Percentiles rank a stretch among this genome's conserved stretches.
Conservation (phyloP, 768 basidiomycete genomes). For the Tylopilus sp. region DNA sequence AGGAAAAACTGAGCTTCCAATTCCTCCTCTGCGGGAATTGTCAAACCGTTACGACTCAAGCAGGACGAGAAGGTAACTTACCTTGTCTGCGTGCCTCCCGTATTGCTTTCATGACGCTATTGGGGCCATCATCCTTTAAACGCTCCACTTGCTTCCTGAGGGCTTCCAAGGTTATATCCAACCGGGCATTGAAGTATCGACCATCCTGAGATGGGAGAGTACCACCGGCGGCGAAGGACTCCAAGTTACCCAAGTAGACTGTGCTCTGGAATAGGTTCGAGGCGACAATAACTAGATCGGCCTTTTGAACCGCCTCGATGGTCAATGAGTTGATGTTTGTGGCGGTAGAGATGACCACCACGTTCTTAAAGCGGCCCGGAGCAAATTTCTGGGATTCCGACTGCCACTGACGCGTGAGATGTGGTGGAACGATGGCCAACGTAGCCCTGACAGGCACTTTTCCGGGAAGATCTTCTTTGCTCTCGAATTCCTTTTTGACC, state of each 20-base stretch:
- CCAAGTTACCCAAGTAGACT: constrained; percentile 75
- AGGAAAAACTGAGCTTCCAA: constrained; percentile 43
- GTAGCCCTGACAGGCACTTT: constrained; percentile 80
- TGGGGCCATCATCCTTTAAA: constrained; percentile 61
- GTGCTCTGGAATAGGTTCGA: constrained; percentile 81
- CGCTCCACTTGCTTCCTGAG: constrained; percentile 66
- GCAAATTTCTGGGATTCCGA: constrained; percentile 84
- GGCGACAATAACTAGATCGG: constrained; percentile 84
- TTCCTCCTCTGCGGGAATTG: constrained; percentile 43
- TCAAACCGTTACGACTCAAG: background rate
- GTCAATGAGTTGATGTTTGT: constrained; percentile 67
- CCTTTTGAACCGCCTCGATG: constrained; percentile 70
- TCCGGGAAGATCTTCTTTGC: constrained; percentile 45
- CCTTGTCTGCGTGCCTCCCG: constrained; percentile 57
- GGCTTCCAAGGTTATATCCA: constrained; percentile 57
- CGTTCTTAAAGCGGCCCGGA: constrained; percentile 40
- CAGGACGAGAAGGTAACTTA: constrained; percentile 30
- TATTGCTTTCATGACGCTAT: constrained; percentile 62
- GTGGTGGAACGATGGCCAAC: constrained; percentile 83
- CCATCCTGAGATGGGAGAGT: constrained; percentile 74
- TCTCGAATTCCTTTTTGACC: constrained; percentile 56
- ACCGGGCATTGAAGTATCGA: constrained; percentile 83
- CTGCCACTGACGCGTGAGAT: constrained; percentile 87
- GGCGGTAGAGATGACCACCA: constrained; percentile 65
- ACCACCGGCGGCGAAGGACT: constrained; percentile 64